Evolutionary conservation across 2,329 filamentous ascomycete genomes (phyloP), one percentile per base, ranked within the genome.

Genomic region (Fulvia fulva): DNA sequence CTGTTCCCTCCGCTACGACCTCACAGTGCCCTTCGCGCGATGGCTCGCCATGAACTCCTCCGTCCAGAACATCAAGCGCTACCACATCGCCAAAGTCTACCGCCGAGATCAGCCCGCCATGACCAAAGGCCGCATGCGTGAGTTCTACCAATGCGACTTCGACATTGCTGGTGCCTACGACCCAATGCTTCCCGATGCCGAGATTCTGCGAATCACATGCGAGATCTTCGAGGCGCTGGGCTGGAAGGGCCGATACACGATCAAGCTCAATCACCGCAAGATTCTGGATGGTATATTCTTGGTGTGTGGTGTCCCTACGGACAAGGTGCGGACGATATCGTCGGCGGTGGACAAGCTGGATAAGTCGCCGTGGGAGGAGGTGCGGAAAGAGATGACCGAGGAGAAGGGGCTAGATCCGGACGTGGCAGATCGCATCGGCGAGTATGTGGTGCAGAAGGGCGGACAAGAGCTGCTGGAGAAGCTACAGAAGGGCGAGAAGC

Each of bases 111-210:
- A 91, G 74, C 89, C 89, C 23, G 89, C 91, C 61, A 90, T 97
- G 78, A 90, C 88, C 62, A 94, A 95, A 74, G 93, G 92, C 53
- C 86, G 92, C 55, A 94, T 96, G 88, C 85, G 93, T 70, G 93
- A 97, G 76, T 96, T 96, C 76, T 96, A 95, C 78, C 92, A 97
- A 76, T 97, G 92, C 78, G 93, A 97, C 77, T 95, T 97, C 71
- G 92, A 97, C 73, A 93, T 97, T 76, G 92, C 92, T 12, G 91
- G 92, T 61, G 80, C 78, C 44, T 95, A 91, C 77, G 93, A 96
- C 72, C 77, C 90, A 55, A 96, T 97, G 91, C 83, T 96, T 25
- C 90, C 92, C 57, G 93, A 97, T 71, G 89, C 91, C 37, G 92
- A 97, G 77, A 88, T 96, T 59, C 77, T 97, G 67, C 83, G 88